Percentiles rank a stretch among this genome's conserved stretches.
These are phyloP conservation scores for Mycena alexandri DNA, from an alignment of 768 basidiomycete species.

Conservation along the genomic window DNA sequence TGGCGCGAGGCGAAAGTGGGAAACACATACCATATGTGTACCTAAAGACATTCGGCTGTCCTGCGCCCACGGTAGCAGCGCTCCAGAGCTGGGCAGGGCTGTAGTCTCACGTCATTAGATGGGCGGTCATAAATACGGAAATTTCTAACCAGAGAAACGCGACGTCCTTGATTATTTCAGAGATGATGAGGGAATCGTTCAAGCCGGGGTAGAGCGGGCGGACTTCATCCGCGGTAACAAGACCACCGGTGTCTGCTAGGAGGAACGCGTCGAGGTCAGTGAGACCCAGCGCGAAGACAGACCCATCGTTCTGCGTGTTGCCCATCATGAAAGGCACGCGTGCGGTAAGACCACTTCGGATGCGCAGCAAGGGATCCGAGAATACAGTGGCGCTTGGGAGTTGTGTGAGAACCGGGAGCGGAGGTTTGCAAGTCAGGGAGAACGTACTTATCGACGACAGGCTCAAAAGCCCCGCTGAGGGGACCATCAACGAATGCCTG, in stretches of 20 bases:
- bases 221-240: slow-evolving; percentile 29
- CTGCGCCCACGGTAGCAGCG: slow-evolving; percentile 33
- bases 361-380: slow-evolving; percentile 33
- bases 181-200: slow-evolving; percentile 33
- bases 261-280: slow-evolving; percentile 34
- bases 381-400: slow-evolving; percentile 26
- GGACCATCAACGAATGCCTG: slow-evolving; percentile 36
- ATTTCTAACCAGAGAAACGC: slow-evolving; percentile 35
- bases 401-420: background rate
- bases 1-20: background rate
- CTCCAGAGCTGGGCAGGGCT: slow-evolving; percentile 36
- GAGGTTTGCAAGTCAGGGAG: background rate
- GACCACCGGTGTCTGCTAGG: background rate
- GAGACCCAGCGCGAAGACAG: slow-evolving; percentile 21
- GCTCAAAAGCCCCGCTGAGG: slow-evolving; percentile 7
- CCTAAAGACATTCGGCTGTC: slow-evolving; percentile 36
- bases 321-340: slow-evolving; percentile 36
- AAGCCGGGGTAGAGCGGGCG: slow-evolving; percentile 40
- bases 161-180: slow-evolving; percentile 32
- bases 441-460: slow-evolving; percentile 32
- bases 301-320: slow-evolving; percentile 37
- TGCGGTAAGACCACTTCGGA: slow-evolving; percentile 31
- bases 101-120: too few species aligned
- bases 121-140: background rate
- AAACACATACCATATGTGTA: slow-evolving; percentile 38